Conservation (phyloP, 441 rosid species). For the Pelargonium myrrhifolium region DNA sequence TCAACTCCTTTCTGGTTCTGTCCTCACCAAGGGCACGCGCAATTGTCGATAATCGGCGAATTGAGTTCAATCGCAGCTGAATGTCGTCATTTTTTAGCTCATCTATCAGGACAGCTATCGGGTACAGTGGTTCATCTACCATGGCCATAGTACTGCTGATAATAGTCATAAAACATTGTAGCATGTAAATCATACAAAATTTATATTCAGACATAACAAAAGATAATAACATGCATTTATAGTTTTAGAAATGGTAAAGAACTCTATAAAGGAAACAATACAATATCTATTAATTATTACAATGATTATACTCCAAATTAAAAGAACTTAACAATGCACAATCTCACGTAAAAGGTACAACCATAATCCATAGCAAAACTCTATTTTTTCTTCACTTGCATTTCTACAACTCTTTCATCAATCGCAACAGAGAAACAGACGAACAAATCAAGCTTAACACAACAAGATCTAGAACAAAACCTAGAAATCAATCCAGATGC, state of each 20-base stretch:
- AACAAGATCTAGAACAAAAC: background rate
- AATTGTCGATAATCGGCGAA: conserved; percentile 71
- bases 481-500: background rate
- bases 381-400: background rate
- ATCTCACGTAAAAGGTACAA: background rate
- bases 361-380: background rate
- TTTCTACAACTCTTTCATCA: background rate
- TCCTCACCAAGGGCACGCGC: conserved; percentile 96
- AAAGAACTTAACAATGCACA: too few species aligned
- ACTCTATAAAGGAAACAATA: too few species aligned
- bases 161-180: background rate
- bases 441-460: background rate
- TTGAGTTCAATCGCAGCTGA: conserved; percentile 86
- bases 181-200: background rate
- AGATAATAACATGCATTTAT: too few species aligned
- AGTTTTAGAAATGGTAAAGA: too few species aligned
- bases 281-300: too few species aligned
- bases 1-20: conserved; percentile 78
- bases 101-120: conserved; percentile 81
- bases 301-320: too few species aligned
- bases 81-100: conserved; percentile 92
- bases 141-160: conserved; percentile 42
- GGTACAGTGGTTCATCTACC: conserved; percentile 81
- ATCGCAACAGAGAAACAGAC: background rate
- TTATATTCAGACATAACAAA: too few species aligned